These are phyloP conservation scores for Eucalyptus tenuipes DNA, from an alignment of 345 rosid genomes.

Conservation along the genomic window DNA sequence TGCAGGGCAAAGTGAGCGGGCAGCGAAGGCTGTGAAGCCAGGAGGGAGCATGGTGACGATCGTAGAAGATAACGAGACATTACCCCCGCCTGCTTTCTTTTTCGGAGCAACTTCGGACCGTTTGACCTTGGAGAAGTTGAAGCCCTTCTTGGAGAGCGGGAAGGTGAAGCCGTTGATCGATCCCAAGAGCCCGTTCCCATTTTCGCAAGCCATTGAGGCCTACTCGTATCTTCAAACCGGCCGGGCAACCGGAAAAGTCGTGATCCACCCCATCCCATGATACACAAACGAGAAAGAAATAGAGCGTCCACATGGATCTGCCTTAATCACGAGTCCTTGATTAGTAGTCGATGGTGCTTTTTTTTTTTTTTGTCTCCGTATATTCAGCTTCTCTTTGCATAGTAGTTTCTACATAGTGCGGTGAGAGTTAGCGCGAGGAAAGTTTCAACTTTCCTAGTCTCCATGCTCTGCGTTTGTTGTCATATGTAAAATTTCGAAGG, in stretches of 20 bases:
- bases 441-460: neutral
- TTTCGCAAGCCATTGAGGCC: constrained; percentile 45
- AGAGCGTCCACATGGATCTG: neutral
- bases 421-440: neutral
- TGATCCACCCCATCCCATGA: constrained; percentile 48
- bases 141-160: constrained; percentile 66
- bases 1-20: constrained; percentile 67
- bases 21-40: constrained; percentile 70
- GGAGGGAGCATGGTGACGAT: constrained; percentile 80
- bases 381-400: neutral
- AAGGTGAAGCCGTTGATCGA: constrained; percentile 67
- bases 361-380: neutral
- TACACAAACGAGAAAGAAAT: neutral
- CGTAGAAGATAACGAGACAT: constrained; percentile 31
- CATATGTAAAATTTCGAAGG: neutral
- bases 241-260: constrained; percentile 65
- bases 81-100: constrained; percentile 65
- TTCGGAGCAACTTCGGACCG: constrained; percentile 68
- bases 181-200: constrained; percentile 67
- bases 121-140: constrained; percentile 53
- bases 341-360: neutral
- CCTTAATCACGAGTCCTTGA: neutral
- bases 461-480: neutral
- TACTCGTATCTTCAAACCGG: constrained; percentile 66
- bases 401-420: neutral